These are phyloP conservation scores for Agaricus subrufescens DNA, from an alignment of 768 basidiomycete species.

Conservation along the genomic window DNA sequence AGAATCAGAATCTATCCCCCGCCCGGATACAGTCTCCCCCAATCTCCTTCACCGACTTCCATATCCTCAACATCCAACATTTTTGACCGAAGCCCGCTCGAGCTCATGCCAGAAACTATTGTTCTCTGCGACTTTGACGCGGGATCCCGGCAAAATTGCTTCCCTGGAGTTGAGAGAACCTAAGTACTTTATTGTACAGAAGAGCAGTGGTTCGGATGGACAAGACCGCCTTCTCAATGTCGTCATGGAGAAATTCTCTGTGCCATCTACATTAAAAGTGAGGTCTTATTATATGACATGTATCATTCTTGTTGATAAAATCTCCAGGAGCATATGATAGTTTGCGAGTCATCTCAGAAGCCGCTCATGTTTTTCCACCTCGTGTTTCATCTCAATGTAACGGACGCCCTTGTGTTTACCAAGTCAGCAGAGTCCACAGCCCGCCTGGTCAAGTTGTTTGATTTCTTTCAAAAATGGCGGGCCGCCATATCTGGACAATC, in stretches of 20 bases:
- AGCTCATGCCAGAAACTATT: constrained; percentile 89
- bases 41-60: constrained; percentile 43
- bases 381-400: constrained; percentile 54
- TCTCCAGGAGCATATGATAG: constrained; percentile 78
- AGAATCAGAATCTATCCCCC: constrained; percentile 12
- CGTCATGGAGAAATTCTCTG: constrained; percentile 71
- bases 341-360: constrained; percentile 75
- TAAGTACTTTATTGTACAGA: constrained; percentile 85
- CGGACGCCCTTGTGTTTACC: constrained; percentile 88
- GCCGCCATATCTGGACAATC: constrained; percentile 14
- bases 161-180: constrained; percentile 74
- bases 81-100: constrained; percentile 51
- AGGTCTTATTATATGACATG: background rate
- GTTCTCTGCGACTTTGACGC: constrained; percentile 93
- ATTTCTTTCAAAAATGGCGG: constrained; percentile 60
- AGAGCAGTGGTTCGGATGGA: constrained; percentile 29
- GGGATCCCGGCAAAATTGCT: constrained; percentile 90
- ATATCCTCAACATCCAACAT: constrained; percentile 36
- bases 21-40: constrained; percentile 60
- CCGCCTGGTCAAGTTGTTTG: constrained; percentile 76
- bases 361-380: constrained; percentile 89
- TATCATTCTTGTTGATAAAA: background rate
- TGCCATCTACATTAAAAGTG: constrained; percentile 77
- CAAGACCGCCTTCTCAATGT: constrained; percentile 42
- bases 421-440: constrained; percentile 90